A percentile compares a stretch with the other conserved stretches of the same genome.
These are phyloP conservation scores for Tylopilus plumbeoviolaceoides DNA, from an alignment of 768 basidiomycete species.

Conservation along the genomic window DNA sequence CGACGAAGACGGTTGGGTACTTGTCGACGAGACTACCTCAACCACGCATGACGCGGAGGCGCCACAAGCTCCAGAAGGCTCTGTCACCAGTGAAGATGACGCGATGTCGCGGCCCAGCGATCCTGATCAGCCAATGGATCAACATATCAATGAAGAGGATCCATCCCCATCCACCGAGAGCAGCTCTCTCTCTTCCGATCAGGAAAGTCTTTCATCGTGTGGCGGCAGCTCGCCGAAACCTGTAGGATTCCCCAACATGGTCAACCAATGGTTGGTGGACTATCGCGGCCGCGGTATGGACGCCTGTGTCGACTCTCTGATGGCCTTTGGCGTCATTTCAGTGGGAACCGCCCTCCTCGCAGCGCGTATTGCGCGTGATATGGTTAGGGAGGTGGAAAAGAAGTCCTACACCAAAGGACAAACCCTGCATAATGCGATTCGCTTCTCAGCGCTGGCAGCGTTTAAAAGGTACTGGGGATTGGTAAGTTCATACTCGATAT, in stretches of 20 bases:
- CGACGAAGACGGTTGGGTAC: conserved; percentile 1
- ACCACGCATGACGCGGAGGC: conserved; percentile 1
- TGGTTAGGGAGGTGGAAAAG: conserved; percentile 4
- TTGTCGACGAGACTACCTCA: not conserved
- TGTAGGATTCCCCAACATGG: conserved; percentile 12
- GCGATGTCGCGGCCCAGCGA: not conserved
- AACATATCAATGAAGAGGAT: not conserved
- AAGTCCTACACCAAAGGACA: conserved; percentile 12
- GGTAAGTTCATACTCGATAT: conserved; percentile 9
- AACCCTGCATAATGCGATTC: conserved; percentile 8
- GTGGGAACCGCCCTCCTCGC: conserved; percentile 11
- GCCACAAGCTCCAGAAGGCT: not conserved
- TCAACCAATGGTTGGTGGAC: conserved; percentile 20
- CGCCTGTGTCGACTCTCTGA: conserved; percentile 13
- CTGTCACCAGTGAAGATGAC: not conserved
- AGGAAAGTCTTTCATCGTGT: conserved; percentile 10
- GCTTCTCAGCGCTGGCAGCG: conserved; percentile 8
- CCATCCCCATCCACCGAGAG: not conserved
- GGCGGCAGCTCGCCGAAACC: not conserved
- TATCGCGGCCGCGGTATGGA: conserved; percentile 17
- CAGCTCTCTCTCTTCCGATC: conserved; percentile 7
- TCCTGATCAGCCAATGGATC: not conserved
- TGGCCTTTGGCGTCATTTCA: conserved; percentile 14
- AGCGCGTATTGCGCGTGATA: conserved; percentile 12
- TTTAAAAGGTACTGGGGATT: conserved; percentile 16